Evolutionary conservation across 2,329 filamentous ascomycete species (phyloP), one percentile per base, ranked within the genome.

Genomic region (Paradendryphiella salina): DNA sequence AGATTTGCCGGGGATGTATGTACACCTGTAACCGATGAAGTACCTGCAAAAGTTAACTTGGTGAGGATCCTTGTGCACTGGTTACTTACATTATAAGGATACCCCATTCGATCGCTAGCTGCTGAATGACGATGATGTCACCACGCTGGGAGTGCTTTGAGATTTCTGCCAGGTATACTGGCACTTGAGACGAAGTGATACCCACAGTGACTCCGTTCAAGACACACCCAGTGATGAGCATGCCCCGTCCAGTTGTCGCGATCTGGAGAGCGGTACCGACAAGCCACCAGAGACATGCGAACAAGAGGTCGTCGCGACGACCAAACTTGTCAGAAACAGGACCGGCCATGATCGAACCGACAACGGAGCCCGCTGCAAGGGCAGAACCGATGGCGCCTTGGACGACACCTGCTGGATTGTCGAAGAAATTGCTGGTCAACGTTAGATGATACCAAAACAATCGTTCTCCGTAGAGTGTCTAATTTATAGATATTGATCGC

Each of bases 131-230:
- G 13, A 91, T 85, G 26, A 91, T 78, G 29, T 84, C 80, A 13
- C 86, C 86, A 56, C 86, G 80, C 63, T 76, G 78, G 21, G 71
- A 72, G 2, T 80, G 79, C 40, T 82, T 81, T n/a, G 85, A 82
- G 20, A 88, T 78, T 66, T 89, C 86, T 18, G 84, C 81, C 17
- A 88, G 81, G 64, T 88, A 88, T 17, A 88, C 84, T 3, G 85
- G 84, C 1, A 86, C 86, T 61, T 89, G 84, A 6, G 84, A 82
- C 28, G 83, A 86, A 56, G 84, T 84, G 59, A 91, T 89, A 52
- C 88, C 89, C 46, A 91, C 86, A 50, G 85, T 85, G 57, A 90
- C 65, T 32, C 88, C 88, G 56, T 88, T 86, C 69, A 92, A 82
- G 56, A 74, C 86, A 75, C 89, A 84, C 2, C 88, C 88, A 2